Base-by-base conservation (phyloP, 1,284 basidiomycete species). In the Fistulina hepatica region DNA sequence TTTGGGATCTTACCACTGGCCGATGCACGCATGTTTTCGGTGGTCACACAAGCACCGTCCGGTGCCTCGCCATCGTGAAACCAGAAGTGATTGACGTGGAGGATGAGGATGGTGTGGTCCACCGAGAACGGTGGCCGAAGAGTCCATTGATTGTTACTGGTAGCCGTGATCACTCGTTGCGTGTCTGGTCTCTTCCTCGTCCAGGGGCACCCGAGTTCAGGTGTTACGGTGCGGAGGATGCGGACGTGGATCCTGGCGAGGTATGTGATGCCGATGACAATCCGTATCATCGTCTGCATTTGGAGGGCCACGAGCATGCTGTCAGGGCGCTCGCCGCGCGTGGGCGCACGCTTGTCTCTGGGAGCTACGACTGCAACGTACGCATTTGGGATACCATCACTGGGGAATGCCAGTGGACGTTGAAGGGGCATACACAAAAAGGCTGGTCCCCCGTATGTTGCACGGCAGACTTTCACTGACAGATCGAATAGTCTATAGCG, bases 361-460 rank as follows among this genome's bases (percentile, higher is more conserved):
- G 91, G 20, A 93, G 89, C 50, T 97, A 97, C 59, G 93, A 97
- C 55, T 84, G 78, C 54, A 86, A 79, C 3, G 90, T 95, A 25
- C 78, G 92, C 25, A 83, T 95, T 23, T 97, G 93, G 92, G 91
- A 97, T 55, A 82, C 90, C 42, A 71, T 91, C 45, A 83, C 78
- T n/a, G 93, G 92, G 9, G 67, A 72, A 28, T 86, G 83, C 55
- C 79, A 78, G 51, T 84, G 81, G 67, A 70, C 82, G 6, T 66
- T 97, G 33, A 68, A 71, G 2, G 92, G 92, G 0, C 92, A 97
- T 56, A 82, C 82, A 17, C 84, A 90, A 55, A 94, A 92, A 73
- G 90, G 89, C n/a, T 90, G 46, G 44, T 76, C 76, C 38, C 44
- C 62, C 41, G 7, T 27, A 16, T 33, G 34, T 40, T 32, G 31